Base-by-base conservation (phyloP, 495 filamentous ascomycete genomes). In the Talaromyces liani region DNA sequence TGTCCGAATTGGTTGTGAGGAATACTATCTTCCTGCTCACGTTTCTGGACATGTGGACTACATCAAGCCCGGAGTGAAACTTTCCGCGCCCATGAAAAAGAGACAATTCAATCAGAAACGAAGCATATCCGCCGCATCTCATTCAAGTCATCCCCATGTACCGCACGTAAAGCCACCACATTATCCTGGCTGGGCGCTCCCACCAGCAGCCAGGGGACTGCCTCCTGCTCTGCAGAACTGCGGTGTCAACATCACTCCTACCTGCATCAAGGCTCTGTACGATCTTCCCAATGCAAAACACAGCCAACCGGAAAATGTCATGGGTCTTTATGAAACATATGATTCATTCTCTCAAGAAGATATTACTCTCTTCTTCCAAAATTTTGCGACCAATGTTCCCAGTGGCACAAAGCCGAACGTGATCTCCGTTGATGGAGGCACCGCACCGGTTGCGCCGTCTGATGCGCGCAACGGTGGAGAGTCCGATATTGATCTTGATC, bases 31-130 rank as follows among this genome's bases (percentile, higher is more conserved):
- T 8, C 85, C 85, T 0, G 68, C 75, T 9, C 69, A 80, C 22
- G 63, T 87, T 22, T 74, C 74, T 36, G 64, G 69, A 7, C 80
- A 87, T 60, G 73, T 87, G 47, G 85, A 88, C 69, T 86, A 83
- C 63, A 81, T 87, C 49, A 86, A 79, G 0, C 83, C 84, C 0
- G 83, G 83, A 3, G 71, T 87, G 64, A 83, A 79, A 62, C 66
- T 82, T 16, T 75, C 60, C n/a, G 62, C 62, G 24, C 61, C 68
- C 7, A 49, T 65, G 25, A 71, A 74, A 27, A 70, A 47, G 60
- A 18, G 25, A 39, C n/a, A 53, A 8, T 9, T 20, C 5, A n/a
- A 16, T 12, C 27, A 36, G 6, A 62, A 34, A 25, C 39, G 60
- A 14, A 62, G 25, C 36, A 39, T 24, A 8, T 18, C 22, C 27